phyloP scores from a whole-genome alignment of 116 monocot species.

The Posidonia oceanica region DNA sequence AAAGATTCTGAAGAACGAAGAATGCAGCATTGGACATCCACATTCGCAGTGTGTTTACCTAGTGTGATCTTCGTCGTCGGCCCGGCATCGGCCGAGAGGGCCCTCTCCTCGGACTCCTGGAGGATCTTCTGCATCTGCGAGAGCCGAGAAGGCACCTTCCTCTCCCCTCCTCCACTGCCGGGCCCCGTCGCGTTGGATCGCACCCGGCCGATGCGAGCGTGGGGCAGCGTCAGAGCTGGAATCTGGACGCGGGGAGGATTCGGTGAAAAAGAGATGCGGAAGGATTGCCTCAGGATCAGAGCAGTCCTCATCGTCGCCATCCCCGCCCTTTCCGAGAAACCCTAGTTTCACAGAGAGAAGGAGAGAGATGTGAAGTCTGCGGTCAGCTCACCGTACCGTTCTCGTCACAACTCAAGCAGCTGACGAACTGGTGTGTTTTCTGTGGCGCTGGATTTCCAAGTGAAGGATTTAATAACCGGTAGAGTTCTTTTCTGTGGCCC shows the following conservation, averaged over 20 bases:
- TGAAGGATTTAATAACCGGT: too few relatives aligned
- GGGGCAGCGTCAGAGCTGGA: background rate
- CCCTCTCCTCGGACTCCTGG: slow-evolving; percentile 66
- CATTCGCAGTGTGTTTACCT: slow-evolving; percentile 18
- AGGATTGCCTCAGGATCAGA: slow-evolving; percentile 15
- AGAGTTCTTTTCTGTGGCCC: too few relatives aligned
- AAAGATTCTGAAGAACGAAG: too few relatives aligned
- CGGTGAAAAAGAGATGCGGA: slow-evolving; percentile 12
- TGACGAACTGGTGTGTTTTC: too few relatives aligned
- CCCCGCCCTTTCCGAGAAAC: background rate
- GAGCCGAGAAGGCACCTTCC: slow-evolving; percentile 55
- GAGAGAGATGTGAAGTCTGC: too few relatives aligned
- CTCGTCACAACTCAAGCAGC: too few relatives aligned
- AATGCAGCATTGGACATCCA: too few relatives aligned
- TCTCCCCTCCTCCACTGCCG: slow-evolving; percentile 19
- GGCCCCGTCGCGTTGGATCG: slow-evolving; percentile 41
- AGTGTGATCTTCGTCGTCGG: slow-evolving; percentile 61
- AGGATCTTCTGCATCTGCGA: slow-evolving; percentile 67
- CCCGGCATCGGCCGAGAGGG: slow-evolving; percentile 34
- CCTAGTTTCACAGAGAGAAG: too few relatives aligned
- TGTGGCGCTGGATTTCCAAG: too few relatives aligned
- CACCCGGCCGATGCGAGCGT: slow-evolving; percentile 10
- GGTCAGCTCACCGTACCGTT: too few relatives aligned
- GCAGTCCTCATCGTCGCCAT: slow-evolving; percentile 27
- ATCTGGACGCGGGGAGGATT: background rate